Conservation (phyloP, 768 basidiomycete genomes). For the Boletus eberwhitei region DNA sequence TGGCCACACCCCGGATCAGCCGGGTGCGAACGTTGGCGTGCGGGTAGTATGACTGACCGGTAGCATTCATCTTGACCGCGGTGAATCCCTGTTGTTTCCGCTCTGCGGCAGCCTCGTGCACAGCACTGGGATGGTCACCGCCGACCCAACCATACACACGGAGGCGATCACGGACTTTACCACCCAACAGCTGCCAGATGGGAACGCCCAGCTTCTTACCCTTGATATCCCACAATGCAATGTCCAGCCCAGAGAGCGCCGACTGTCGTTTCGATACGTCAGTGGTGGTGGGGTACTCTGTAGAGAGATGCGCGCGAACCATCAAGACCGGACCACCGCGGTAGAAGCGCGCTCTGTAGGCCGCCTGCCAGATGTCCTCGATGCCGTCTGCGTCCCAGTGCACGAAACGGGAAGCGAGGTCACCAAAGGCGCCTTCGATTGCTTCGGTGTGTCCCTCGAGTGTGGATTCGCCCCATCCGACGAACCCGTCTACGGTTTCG, state of each 20-base stretch:
- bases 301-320: conserved; percentile 30
- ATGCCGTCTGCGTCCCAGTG: conserved; percentile 64
- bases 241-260: conserved; percentile 59
- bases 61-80: conserved; percentile 73
- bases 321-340: conserved; percentile 70
- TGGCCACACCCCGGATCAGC: conserved; percentile 12
- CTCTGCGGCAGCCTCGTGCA: conserved; percentile 47
- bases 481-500: conserved; percentile 56
- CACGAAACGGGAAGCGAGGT: conserved; percentile 57
- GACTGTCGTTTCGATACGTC: conserved; percentile 30
- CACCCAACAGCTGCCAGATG: conserved; percentile 65
- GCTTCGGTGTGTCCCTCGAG: conserved; percentile 74
- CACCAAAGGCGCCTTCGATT: conserved; percentile 61
- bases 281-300: too few relatives aligned
- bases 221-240: conserved; percentile 76
- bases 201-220: conserved; percentile 71
- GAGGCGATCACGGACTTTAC: conserved; percentile 59
- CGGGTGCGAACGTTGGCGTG: neutral
- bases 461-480: conserved; percentile 76
- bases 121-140: conserved; percentile 45
- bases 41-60: conserved; percentile 34
- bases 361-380: conserved; percentile 70
- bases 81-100: conserved; percentile 64
- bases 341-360: conserved; percentile 68
- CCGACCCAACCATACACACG: conserved; percentile 60